These are phyloP conservation scores for Dimargaris cristalligena DNA, from an alignment of 192 early-diverging fungal species.

Conservation along the genomic window DNA sequence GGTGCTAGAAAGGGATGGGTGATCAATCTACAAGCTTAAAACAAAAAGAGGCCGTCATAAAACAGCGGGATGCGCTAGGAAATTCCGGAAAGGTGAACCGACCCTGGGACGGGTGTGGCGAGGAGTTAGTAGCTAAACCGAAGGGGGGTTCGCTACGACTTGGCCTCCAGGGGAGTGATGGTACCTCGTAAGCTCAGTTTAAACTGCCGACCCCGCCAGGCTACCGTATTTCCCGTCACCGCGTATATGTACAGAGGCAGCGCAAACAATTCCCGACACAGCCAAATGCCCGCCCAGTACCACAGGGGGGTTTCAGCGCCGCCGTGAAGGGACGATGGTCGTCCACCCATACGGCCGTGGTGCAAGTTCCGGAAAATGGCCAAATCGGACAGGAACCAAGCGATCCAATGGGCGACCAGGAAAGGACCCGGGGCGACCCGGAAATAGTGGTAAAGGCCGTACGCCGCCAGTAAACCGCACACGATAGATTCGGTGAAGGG, in stretches of 20 bases:
- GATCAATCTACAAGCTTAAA: no score
- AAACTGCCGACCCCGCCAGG: constrained; percentile 74
- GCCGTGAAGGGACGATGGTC: no score
- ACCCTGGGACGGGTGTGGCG: no score
- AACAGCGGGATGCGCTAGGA: no score
- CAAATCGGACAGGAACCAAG: constrained; percentile 20
- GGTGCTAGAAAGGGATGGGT: no score
- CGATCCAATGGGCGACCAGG: constrained; percentile 36
- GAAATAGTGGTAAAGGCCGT: constrained; percentile 41
- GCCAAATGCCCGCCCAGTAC: constrained; percentile 43
- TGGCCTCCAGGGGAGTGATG: constrained; percentile 17
- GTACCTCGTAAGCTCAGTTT: constrained; percentile 42
- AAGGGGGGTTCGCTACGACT: no score
- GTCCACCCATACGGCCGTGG: constrained; percentile 16
- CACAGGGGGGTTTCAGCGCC: constrained; percentile 36
- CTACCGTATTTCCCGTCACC: constrained; percentile 61
- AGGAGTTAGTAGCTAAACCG: no score
- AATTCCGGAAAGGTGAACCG: no score
- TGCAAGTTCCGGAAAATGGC: constrained; percentile 1
- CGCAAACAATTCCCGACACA: constrained; percentile 61
- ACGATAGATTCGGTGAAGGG: constrained; percentile 85
- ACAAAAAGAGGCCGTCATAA: no score
- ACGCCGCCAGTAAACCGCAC: constrained; percentile 52
- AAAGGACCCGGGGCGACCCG: constrained; percentile 39
- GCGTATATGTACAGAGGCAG: constrained; percentile 73